phyloP scores from a whole-genome alignment of 2,329 filamentous ascomycete genomes.

The Penicillium olsonii region DNA sequence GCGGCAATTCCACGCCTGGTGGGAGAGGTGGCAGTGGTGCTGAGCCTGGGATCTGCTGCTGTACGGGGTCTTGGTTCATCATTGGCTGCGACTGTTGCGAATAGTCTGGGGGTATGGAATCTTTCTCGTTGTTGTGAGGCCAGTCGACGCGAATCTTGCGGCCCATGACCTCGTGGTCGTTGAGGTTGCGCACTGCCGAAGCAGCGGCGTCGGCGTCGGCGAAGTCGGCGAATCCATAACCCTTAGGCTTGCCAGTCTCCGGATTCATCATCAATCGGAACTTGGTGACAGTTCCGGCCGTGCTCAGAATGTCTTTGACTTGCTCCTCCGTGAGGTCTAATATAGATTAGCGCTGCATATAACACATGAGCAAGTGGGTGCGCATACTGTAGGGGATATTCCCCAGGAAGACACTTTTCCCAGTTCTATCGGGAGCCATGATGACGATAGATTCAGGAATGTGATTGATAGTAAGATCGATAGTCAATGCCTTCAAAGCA shows the following conservation, averaged over 20 bases:
- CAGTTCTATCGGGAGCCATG: constrained; percentile 48
- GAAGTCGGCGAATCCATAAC: constrained; percentile 96
- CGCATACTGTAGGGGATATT: constrained; percentile 70
- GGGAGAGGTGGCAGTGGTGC: constrained; percentile 75
- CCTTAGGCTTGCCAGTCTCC: constrained; percentile 91
- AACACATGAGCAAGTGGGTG: not conserved
- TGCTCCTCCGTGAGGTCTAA: constrained; percentile 94
- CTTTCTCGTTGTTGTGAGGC: constrained; percentile 83
- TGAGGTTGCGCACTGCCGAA: constrained; percentile 90
- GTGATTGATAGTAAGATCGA: constrained; percentile 7
- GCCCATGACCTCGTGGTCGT: constrained; percentile 93
- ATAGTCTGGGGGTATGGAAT: constrained; percentile 59
- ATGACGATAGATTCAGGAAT: constrained; percentile 17
- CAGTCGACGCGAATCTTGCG: constrained; percentile 94
- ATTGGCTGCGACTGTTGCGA: constrained; percentile 42
- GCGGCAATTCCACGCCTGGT: constrained; percentile 77
- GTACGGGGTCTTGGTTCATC: constrained; percentile 38
- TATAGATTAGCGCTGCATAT: constrained; percentile 18
- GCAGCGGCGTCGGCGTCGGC: constrained; percentile 89
- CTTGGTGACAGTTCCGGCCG: constrained; percentile 84
- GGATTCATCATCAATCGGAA: constrained; percentile 95
- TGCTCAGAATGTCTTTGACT: constrained; percentile 89
- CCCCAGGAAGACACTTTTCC: constrained; percentile 51
- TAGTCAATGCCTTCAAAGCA: constrained; percentile 8
- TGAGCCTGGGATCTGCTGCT: constrained; percentile 46